Evolutionary conservation across 257 asterid genomes (phyloP), one percentile per base, ranked within the genome.

Genomic region (Primulina eburnea): DNA sequence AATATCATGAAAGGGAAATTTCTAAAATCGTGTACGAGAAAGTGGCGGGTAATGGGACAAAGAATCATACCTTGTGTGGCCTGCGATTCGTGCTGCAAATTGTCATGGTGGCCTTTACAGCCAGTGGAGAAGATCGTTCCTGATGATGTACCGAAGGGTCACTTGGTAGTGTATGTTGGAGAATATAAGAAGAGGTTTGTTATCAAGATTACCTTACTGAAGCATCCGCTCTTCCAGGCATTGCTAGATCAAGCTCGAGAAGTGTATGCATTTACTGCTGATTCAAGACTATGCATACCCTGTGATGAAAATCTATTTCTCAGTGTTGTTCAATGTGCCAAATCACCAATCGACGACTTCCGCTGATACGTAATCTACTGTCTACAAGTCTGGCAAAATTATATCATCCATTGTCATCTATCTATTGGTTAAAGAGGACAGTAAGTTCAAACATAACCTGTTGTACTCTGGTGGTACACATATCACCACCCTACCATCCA

Each of bases 71-170:
- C 95, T 71, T 81, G 76, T 38, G 74, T 77, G 3, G 71, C 77
- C 12, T 74, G 88, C 50, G 75, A 76, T 1, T 55, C 28, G 50
- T 87, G 95, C 78, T 83, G 96, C 52, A 71, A 74, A 52, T 82
- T 91, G 92, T 68, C 83, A 5, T 14, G 75, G 28, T 80, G 86
- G 92, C 76, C 81, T 14, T 69, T 79, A 3, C 16, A 69, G 65
- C 83, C 70, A 7, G 89, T 83, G 21, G 88, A 84, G 74, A 73
- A 73, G 65, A 69, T 64, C 17, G 89, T 90, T 37, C 97, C 95
- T 0, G 76, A 76, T n/a, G 98, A 89, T 59, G 98, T 92, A 33
- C 97, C 98, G 0, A 92, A 83, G 85, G 98, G 98, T 17, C 98
- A 92, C 73, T 57, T 83, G 76, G 98, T 83, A 34, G 90, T 90